phyloP scores from a whole-genome alignment of 345 rosid genomes.

The Eucalyptus marginata region DNA sequence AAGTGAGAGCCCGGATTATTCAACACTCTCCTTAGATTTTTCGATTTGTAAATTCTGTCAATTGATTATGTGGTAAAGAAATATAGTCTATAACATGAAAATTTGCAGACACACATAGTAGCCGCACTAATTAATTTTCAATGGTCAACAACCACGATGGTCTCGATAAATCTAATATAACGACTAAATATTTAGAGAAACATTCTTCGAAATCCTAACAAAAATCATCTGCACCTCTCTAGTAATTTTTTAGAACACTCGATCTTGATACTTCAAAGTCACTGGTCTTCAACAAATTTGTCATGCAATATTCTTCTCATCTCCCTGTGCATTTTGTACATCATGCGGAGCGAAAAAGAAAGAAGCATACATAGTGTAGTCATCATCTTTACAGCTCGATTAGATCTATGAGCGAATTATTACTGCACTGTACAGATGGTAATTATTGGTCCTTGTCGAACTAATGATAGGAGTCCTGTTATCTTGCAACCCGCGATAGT shows the following conservation, averaged over 20 bases:
- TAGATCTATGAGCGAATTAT: neutral
- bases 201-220: neutral
- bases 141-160: neutral
- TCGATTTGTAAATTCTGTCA: neutral
- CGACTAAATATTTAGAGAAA: neutral
- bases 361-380: neutral
- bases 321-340: neutral
- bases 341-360: neutral
- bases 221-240: neutral
- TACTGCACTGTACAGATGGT: neutral
- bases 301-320: neutral
- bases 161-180: neutral
- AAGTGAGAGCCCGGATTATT: neutral
- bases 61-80: neutral
- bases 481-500: neutral
- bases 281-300: neutral
- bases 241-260: neutral
- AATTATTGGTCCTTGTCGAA: neutral
- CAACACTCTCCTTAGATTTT: neutral
- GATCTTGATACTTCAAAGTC: neutral
- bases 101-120: neutral
- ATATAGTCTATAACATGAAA: neutral
- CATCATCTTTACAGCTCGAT: neutral
- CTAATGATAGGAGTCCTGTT: neutral
- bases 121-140: neutral